Evolutionary conservation across 108 stramenopile species (phyloP).

Genomic region (Nannochloropsis salina): DNA sequence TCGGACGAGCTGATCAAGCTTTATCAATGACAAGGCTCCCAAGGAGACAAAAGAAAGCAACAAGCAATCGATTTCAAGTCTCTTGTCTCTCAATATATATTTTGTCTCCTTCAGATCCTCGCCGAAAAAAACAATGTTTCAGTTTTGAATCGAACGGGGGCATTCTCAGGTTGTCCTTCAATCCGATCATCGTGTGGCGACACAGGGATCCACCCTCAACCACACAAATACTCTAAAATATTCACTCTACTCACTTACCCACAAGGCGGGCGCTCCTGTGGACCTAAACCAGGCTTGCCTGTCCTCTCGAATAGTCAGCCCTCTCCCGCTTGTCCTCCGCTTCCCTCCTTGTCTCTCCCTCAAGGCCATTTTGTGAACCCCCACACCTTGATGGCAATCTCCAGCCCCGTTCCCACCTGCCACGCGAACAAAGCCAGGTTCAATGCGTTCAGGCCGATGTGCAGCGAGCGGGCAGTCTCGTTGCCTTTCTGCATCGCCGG

Average conservation of each 20-base stretch:
- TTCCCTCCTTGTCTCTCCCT: background rate
- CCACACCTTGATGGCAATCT: constrained; percentile 80
- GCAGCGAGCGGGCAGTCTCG: constrained; percentile 78
- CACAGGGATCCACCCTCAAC: too few species aligned
- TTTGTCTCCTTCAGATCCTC: too few species aligned
- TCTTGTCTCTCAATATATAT: too few species aligned
- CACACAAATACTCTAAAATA: too few species aligned
- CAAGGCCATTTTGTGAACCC: constrained; percentile 68
- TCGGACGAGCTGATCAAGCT: constrained; percentile 92
- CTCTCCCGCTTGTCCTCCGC: background rate
- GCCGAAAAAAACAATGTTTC: too few species aligned
- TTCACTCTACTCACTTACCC: too few species aligned
- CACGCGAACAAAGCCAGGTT: constrained; percentile 82
- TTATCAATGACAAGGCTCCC: constrained; percentile 65
- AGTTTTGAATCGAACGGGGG: too few species aligned
- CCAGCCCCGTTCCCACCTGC: constrained; percentile 79
- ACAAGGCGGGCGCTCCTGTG: too few species aligned
- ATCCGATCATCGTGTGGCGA: too few species aligned
- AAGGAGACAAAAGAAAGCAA: background rate
- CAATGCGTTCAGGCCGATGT: constrained; percentile 84
- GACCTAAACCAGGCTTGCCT: too few species aligned
- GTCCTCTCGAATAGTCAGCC: background rate
- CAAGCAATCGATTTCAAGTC: background rate
- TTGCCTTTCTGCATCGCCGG: constrained; percentile 97
- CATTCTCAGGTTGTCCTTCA: too few species aligned